Evolutionary conservation across 768 basidiomycete genomes (phyloP), one percentile per base, ranked within the genome.

Genomic region (Psilocybe tampanensis): DNA sequence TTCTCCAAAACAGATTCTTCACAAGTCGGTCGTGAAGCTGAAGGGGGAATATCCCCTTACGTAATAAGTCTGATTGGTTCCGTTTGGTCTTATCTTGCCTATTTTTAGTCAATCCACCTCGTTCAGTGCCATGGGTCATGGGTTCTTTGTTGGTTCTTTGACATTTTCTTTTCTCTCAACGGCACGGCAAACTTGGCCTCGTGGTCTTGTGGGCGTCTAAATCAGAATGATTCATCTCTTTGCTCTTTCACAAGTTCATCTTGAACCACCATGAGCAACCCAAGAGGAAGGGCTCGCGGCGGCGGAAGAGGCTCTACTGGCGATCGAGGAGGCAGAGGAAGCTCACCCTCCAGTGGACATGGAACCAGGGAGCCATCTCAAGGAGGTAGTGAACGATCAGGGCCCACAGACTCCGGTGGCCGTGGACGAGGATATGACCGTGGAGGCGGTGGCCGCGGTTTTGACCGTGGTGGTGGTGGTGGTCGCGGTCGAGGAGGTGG

Each of bases 401-500:
- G 9, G n/a, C n/a, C n/a, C 29, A 29, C 29, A 62, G 68, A 56
- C 24, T 69, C 69, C 33, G 54, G 57, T 59, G 29, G 44, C 48
- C 62, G 56, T 32, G 68, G 69, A 23, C 63, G 72, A 26, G 67
- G 70, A 33, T 43, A 59, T 42, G 60, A 55, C 33, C 49, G 61
- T 47, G 61, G 62, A 52, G 60, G 55, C 9, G 58, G 59, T 43
- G 63, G 67, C 42, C 67, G 69, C 13, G 66, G 66, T 19, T 45
- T 45, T 23, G 56, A 64, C 41, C 47, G 66, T 15, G 66, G 69
- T 39, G 36, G 36, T 7, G 33, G 33, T 39, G 36, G 36, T 13
- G 36, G 36, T 8, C 36, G 36, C 22, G 61, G 68, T 24, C 59
- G 70, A 22, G 64, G 70, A 32, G 66, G 73, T 54, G 65, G 64